Evolutionary conservation across 129 eudicot species (phyloP).

Genomic region (sunflower (Helianthus annuus)): HanXRQr2.0-SUNRISE NC_035448.2:172816161-172816660

Average conservation of each 20-base stretch:
- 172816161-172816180: slow-evolving; percentile 92
- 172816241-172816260: slow-evolving; percentile 87
- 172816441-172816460: background rate
- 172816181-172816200: slow-evolving; percentile 86
- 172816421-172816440: too few species aligned
- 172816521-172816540: background rate
- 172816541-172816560: background rate
- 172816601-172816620: background rate
- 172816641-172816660: background rate
- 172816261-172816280: slow-evolving; percentile 99
- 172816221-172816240: slow-evolving; percentile 99
- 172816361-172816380: background rate
- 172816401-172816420: background rate
- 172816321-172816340: slow-evolving; percentile 79
- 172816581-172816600: slow-evolving; percentile 1
- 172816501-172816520: background rate
- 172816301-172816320: slow-evolving; percentile 93
- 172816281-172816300: slow-evolving; percentile 98
- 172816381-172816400: slow-evolving; percentile 1
- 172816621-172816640: background rate
- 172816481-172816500: background rate
- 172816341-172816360: background rate
- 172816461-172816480: background rate
- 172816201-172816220: slow-evolving; percentile 98
- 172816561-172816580: background rate